phyloP scores from a whole-genome alignment of 805 yeast genomes.

The Monosporozyma solicola region DNA sequence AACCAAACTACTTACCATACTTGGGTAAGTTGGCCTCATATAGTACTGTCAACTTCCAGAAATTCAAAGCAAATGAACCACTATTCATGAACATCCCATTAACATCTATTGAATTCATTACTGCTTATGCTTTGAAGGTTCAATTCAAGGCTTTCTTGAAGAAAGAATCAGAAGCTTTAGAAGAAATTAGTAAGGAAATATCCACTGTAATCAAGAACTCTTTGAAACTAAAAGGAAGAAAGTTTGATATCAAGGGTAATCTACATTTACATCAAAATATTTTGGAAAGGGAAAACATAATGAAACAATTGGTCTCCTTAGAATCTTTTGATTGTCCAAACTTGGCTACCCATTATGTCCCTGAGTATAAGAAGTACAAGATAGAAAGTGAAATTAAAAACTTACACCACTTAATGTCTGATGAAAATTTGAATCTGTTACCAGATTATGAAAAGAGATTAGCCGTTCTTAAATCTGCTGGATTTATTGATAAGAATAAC shows the following conservation, averaged over 20 bases:
- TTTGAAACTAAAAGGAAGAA: constrained; percentile 19
- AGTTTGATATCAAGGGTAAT: constrained; percentile 22
- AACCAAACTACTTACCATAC: constrained; percentile 31
- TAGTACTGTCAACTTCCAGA: constrained; percentile 18
- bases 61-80: constrained; percentile 24
- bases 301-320: constrained; percentile 11
- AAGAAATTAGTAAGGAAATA: constrained; percentile 18
- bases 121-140: constrained; percentile 19
- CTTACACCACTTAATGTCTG: constrained; percentile 59
- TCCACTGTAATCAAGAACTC: constrained; percentile 16
- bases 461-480: constrained; percentile 66
- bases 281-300: constrained; percentile 22
- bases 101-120: constrained; percentile 24
- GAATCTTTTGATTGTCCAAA: constrained; percentile 31
- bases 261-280: constrained; percentile 25
- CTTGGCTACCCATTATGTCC: constrained; percentile 38
- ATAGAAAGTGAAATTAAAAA: constrained; percentile 44
- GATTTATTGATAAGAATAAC: constrained; percentile 64
- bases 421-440: constrained; percentile 77
- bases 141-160: constrained; percentile 23
- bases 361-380: constrained; percentile 37
- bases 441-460: constrained; percentile 93
- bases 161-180: constrained; percentile 19
- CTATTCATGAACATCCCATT: constrained; percentile 24
- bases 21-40: constrained; percentile 25